Base-by-base conservation (phyloP, 805 yeast species). In the Brettanomyces naardenensis region DNA sequence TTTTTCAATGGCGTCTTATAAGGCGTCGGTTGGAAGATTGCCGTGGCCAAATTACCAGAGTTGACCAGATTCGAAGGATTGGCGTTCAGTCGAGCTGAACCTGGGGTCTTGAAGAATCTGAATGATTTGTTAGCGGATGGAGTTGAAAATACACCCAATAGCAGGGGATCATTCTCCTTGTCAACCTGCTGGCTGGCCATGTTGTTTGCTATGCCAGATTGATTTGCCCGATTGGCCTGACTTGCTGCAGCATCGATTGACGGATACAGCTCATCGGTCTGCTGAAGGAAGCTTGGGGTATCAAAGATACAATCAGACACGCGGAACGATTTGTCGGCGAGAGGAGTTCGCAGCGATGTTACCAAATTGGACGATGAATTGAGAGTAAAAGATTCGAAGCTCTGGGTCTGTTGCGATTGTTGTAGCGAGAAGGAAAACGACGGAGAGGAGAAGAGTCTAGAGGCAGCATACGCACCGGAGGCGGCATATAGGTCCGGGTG, bases 291-390 rank as follows among this genome's bases (percentile, higher is more conserved):
- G 15, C 51, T 43, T 4, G 55, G 55, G 29, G 50, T 46, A 32
- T 51, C 56, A 11, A 49, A 42, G 28, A 47, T 44, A 31, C 44
- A 49, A 28, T 49, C 54, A 5, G 51, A 41, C 17, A 48, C 41
- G 26, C 40, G 43, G 36, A 48, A 43, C 21, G 52, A 41, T 42
- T 41, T 48, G 25, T 49, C 52, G 13, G 45, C 44, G 3, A 48
- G 41, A 13, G 44, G 42, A 11, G 54, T 51, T 7, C 51, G 47
- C 14, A 45, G 47, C 22, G 43, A 10, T n/a, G n/a, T n/a, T n/a
- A n/a, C n/a, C n/a, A n/a, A n/a, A n/a, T n/a, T 11, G 35, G 42
- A 15, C 41, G 17, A 19, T 33, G 31, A 20, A 15, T 23, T 9
- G 7, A 9, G 26, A 10, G 15, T 28, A n/a, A 28, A 28, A 6